Base-by-base conservation (phyloP, 805 yeast genomes). In the Barnettozyma pratensis region DNA sequence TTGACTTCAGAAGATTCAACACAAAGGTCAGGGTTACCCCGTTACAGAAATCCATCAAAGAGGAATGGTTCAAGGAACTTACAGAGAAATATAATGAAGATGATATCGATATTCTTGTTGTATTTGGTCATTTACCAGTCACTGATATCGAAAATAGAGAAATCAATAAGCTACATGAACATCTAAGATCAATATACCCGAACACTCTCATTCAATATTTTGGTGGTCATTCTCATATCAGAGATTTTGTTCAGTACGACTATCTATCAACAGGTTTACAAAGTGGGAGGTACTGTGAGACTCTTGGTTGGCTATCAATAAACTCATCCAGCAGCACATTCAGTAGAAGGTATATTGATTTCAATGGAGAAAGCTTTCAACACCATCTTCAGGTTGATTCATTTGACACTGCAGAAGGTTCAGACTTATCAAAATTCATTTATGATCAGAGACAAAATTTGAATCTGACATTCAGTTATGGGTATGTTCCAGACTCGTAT, bases 201-300 rank as follows among this genome's bases (percentile, higher is more conserved):
- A 62, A 73, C 31, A 73, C 76, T 0, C 70, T 81, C 0, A 85
- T 92, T 46, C 96, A 89, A 63, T 87, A 85, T 57, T 84, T 92
- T 66, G 98, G 97, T 1, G 98, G 97, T 1, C 98, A 92, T 66
- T 82, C 95, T 30, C 98, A 92, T 62, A 81, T 92, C 12, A 73
- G 98, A 52, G 98, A 92, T 65, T 92, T 85, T 64, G 75, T 79
- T 7, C 69, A 79, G 4, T 71, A 82, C 44, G 98, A 92, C 60
- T 67, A 71, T 2, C 69, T 68, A 43, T 76, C 91, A 27, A 80
- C 87, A 0, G 97, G 84, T 0, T 66, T 92, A n/a, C 96, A 92
- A 68, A 87, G 96, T 62, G 98, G 98, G 0, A 72, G 97, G 44
- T 92, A 87, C 62, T 80, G 96, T 60, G 98, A 92, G 63, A 92